A percentile compares a stretch with the other conserved stretches of the same genome.
Evolutionary conservation across 176 grass and related monocot species (phyloP).

Genomic region (Chloris gayana): DNA sequence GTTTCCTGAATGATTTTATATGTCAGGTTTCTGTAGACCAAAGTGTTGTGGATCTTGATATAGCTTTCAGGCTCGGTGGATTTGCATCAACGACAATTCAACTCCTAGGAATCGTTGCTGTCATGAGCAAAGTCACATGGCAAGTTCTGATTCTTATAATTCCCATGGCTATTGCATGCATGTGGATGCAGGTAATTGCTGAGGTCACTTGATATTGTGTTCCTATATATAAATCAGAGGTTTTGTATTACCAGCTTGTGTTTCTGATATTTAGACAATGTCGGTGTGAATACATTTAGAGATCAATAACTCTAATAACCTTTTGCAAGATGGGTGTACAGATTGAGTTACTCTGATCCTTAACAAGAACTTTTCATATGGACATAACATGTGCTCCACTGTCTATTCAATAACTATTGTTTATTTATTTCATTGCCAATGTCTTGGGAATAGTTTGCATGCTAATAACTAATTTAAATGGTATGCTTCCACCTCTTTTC

Average conservation of each 20-base stretch:
- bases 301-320: constrained; percentile 6
- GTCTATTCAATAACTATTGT: background rate
- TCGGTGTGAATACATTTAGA: background rate
- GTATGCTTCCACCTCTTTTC: background rate
- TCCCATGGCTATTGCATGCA: constrained; percentile 80
- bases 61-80: constrained; percentile 93
- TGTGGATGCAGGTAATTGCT: constrained; percentile 96
- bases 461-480: background rate
- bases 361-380: background rate
- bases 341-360: background rate
- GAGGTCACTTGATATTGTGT: background rate
- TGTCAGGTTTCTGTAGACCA: constrained; percentile 98
- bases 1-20: constrained; percentile 34
- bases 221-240: background rate
- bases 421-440: constrained; percentile 3
- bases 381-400: constrained; percentile 4
- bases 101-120: constrained; percentile 89
- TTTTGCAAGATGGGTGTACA: constrained; percentile 11
- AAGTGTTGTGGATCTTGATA: constrained; percentile 97
- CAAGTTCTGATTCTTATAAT: constrained; percentile 93
- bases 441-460: background rate
- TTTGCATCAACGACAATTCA: constrained; percentile 98
- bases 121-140: constrained; percentile 98
- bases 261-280: background rate
- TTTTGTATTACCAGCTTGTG: background rate